phyloP scores from a whole-genome alignment of 768 basidiomycete species.

The Boletus patriciae region DNA sequence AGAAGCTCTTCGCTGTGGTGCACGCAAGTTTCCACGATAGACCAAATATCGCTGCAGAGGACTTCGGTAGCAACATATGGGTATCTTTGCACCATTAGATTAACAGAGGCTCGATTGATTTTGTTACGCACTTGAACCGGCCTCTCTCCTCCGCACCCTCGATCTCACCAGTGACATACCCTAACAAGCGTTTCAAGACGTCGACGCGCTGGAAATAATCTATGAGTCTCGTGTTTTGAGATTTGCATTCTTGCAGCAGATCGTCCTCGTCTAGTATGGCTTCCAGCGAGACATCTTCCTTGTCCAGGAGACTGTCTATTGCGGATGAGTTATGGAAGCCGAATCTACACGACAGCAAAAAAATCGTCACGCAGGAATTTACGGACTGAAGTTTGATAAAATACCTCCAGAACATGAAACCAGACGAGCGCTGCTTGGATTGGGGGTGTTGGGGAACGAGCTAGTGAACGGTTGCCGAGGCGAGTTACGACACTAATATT shows the following conservation, averaged over 20 bases:
- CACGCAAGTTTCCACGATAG: slow-evolving; percentile 87
- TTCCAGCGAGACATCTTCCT: slow-evolving; percentile 87
- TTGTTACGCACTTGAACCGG: slow-evolving; percentile 70
- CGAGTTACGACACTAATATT: slow-evolving; percentile 23
- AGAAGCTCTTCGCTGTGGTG: slow-evolving; percentile 69
- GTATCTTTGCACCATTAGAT: slow-evolving; percentile 53
- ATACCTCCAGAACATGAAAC: slow-evolving; percentile 52
- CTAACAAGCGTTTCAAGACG: slow-evolving; percentile 75
- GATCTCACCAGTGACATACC: slow-evolving; percentile 85
- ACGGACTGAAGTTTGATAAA: neutral
- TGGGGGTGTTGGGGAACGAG: slow-evolving; percentile 8
- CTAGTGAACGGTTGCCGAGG: slow-evolving; percentile 12
- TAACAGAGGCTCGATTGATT: neutral
- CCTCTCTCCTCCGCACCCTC: slow-evolving; percentile 79
- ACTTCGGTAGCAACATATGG: slow-evolving; percentile 94
- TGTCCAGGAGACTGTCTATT: slow-evolving; percentile 88
- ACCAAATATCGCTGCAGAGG: slow-evolving; percentile 94
- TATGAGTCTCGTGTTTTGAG: slow-evolving; percentile 85
- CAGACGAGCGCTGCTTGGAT: slow-evolving; percentile 21
- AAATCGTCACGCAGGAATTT: neutral
- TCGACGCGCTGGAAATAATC: slow-evolving; percentile 84
- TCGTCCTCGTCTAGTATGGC: slow-evolving; percentile 93
- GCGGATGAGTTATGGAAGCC: slow-evolving; percentile 86
- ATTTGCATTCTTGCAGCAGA: slow-evolving; percentile 92
- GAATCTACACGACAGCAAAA: slow-evolving; percentile 55